These are phyloP conservation scores for Testicularia cyperi DNA, from an alignment of 1,284 basidiomycete genomes.

Conservation along the genomic window DNA sequence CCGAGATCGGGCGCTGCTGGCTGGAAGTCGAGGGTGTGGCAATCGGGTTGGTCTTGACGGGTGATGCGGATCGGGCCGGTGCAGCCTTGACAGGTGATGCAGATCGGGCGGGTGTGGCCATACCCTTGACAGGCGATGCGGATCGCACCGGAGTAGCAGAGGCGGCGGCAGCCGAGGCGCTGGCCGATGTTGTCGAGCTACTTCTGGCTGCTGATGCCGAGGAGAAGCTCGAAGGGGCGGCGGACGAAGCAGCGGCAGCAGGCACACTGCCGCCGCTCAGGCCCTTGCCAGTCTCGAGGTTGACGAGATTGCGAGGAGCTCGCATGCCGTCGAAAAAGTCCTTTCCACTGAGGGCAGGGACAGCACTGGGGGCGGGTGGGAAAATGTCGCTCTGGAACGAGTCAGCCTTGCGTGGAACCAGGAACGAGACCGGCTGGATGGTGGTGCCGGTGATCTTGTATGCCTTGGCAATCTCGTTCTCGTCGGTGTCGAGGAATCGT, in stretches of 20 bases:
- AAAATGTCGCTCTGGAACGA: constrained; percentile 91
- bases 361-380: constrained; percentile 80
- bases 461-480: constrained; percentile 92
- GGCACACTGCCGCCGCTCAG: constrained; percentile 12
- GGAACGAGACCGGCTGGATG: constrained; percentile 87
- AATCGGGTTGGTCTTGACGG: too few species aligned
- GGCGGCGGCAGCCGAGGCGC: constrained; percentile 10
- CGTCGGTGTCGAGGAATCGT: constrained; percentile 78
- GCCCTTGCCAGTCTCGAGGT: constrained; percentile 61
- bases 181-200: constrained; percentile 2
- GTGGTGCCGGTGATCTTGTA: constrained; percentile 80
- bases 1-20: too few species aligned
- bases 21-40: too few species aligned
- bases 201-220: too few species aligned
- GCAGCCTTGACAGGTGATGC: constrained; percentile 11
- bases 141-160: constrained; percentile 11
- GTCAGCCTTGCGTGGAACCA: constrained; percentile 88
- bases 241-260: constrained; percentile 6
- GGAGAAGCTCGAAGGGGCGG: too few species aligned
- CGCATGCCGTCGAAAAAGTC: constrained; percentile 77
- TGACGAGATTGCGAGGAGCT: constrained; percentile 66
- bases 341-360: constrained; percentile 75
- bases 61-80: too few species aligned
- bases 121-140: constrained; percentile 4
- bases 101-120: constrained; percentile 4